Evolutionary conservation across 495 filamentous ascomycete species (phyloP).

Genomic region (Penicillium silybi): DNA sequence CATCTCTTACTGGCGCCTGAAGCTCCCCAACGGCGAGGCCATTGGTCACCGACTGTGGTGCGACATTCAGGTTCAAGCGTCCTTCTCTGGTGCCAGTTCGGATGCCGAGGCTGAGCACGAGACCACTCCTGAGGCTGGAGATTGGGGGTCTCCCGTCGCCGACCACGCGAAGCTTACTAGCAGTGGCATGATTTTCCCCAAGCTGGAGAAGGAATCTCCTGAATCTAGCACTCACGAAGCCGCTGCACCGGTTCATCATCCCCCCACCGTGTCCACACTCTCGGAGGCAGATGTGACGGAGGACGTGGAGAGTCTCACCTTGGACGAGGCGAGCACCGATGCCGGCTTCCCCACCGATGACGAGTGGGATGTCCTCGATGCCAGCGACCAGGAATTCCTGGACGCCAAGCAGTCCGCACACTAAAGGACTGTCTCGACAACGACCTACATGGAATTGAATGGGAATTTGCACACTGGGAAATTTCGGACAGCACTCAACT

Average conservation of each 20-base stretch:
- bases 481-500: constrained; percentile 1
- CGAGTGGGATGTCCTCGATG: constrained; percentile 95
- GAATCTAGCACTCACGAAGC: constrained; percentile 70
- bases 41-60: constrained; percentile 97
- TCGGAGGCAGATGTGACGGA: constrained; percentile 57
- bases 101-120: constrained; percentile 7
- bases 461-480: constrained; percentile 20
- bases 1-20: constrained; percentile 96
- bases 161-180: constrained; percentile 23
- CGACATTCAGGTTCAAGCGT: constrained; percentile 66
- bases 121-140: constrained; percentile 20
- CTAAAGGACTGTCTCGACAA: constrained; percentile 3
- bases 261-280: constrained; percentile 33
- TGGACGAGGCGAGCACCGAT: constrained; percentile 56
- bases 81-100: constrained; percentile 3
- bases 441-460: constrained; percentile 14
- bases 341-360: constrained; percentile 88
- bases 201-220: constrained; percentile 91
- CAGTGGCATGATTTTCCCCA: constrained; percentile 94
- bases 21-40: constrained; percentile 69
- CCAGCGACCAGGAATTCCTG: constrained; percentile 84
- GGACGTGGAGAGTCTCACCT: constrained; percentile 64
- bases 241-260: constrained; percentile 21
- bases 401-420: constrained; percentile 37
- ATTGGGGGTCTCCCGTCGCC: constrained; percentile 14